Evolutionary conservation across 2,329 filamentous ascomycete genomes (phyloP).

Genomic region (Diaporthe citriasiana): DNA sequence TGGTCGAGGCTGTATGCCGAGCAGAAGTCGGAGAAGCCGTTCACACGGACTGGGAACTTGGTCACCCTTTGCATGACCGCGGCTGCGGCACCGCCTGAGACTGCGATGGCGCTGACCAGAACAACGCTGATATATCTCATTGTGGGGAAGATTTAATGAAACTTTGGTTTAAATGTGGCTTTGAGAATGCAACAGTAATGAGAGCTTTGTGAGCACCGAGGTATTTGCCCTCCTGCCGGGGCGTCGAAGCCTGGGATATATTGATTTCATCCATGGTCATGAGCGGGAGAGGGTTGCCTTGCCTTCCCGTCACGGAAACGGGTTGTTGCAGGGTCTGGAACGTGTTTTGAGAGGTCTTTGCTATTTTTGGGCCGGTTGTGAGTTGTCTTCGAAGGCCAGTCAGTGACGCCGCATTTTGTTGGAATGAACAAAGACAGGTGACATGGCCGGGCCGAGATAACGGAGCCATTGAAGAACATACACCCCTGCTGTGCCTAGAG

Average conservation of each 20-base stretch:
- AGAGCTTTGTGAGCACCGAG: neutral
- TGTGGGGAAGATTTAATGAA: neutral
- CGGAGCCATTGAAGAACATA: neutral
- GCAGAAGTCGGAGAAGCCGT: constrained; percentile 14
- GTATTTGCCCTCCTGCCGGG: neutral
- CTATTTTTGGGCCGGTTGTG: neutral
- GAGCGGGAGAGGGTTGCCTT: too few species aligned
- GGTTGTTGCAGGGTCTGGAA: neutral
- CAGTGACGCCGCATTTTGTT: neutral
- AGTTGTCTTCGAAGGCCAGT: neutral
- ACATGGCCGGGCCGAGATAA: neutral
- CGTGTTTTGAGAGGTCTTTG: neutral
- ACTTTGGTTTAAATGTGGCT: neutral
- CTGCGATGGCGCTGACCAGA: neutral
- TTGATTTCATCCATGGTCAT: neutral
- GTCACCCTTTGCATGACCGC: neutral
- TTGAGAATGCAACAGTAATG: neutral
- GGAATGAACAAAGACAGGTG: neutral
- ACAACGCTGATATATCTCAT: neutral
- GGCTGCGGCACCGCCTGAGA: neutral
- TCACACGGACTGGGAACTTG: neutral
- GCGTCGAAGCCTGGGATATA: neutral
- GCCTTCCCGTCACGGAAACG: neutral
- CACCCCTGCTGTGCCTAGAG: neutral
- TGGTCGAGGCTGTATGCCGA: neutral